phyloP scores from a whole-genome alignment of 2,329 filamentous ascomycete species.

The Ophiostoma sp. region DNA sequence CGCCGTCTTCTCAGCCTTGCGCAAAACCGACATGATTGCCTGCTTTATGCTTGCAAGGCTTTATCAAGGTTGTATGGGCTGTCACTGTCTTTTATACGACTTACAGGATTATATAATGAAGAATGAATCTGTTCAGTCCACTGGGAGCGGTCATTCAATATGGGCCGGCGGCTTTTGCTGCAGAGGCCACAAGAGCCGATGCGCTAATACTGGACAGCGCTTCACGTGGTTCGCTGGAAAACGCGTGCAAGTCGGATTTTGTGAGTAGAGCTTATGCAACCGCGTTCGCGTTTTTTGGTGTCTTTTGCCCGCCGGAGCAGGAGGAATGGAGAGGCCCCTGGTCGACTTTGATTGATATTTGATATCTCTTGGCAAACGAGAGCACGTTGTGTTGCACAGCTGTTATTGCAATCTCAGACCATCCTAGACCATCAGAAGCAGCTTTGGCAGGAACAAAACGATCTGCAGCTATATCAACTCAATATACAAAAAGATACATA shows the following conservation, averaged over 20 bases:
- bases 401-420: neutral
- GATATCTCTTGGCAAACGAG: neutral
- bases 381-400: neutral
- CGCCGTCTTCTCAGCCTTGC: neutral
- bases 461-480: neutral
- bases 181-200: neutral
- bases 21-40: neutral
- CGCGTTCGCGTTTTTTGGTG: conserved; percentile 21
- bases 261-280: neutral
- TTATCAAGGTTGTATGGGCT: neutral
- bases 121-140: neutral
- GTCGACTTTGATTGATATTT: neutral
- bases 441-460: neutral
- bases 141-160: neutral
- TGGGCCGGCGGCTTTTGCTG: neutral
- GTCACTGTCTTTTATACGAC: too few species aligned
- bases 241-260: conserved; percentile 9
- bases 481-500: neutral
- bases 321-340: neutral
- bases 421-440: neutral
- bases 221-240: conserved; percentile 5
- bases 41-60: neutral
- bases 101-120: too few species aligned
- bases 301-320: neutral
- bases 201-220: neutral